Evolutionary conservation across 176 grass and related monocot species (phyloP), one percentile per base, ranked within the genome.

Genomic region (Oryza longistaminata): DNA sequence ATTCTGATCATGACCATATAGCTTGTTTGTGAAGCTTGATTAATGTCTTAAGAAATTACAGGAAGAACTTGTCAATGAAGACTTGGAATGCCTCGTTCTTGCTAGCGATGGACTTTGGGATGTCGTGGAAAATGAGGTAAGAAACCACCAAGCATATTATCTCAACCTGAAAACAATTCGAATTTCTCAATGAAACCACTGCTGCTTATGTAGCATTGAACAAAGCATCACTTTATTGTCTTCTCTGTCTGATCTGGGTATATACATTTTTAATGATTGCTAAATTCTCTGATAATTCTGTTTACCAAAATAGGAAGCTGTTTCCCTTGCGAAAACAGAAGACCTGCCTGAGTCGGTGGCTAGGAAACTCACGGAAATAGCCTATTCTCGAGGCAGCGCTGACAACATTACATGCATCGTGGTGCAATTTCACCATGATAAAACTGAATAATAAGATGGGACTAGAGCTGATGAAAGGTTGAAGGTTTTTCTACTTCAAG

Each of bases 71-170:
- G 50, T 96, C 14, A 60, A 90, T 83, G 88, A 71, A 50, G 84
- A 96, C n/a, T 71, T 99, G 74, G 96, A 99, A 70, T 90, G 91
- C 53, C 69, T 99, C 78, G 93, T 99, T 84, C 93, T 99, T 50
- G 96, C 96, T 65, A 99, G 89, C 68, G 93, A 99, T 73, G 93
- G 93, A 29, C 87, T 99, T 73, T 99, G 96, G 96, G 96, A 96
- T 87, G 96, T 87, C 71, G 76, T 96, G 19, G 83, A 94, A 82
- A 96, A 99, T 50, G 96, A 99, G 96, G 96, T 99, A 89, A 89
- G 96, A 89, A 89, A 66, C 60, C 68, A 19, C 35, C 35, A 70
- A 69, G 21, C 40, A 7, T 7, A 58, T 43, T 68, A 2, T 77
- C 74, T 81, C 37, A 19, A 5, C 46, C 44, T 87, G 24, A 58